These are phyloP conservation scores for Pseudonitzschia pungens DNA, from an alignment of 108 stramenopile genomes.

Conservation along the genomic window DNA sequence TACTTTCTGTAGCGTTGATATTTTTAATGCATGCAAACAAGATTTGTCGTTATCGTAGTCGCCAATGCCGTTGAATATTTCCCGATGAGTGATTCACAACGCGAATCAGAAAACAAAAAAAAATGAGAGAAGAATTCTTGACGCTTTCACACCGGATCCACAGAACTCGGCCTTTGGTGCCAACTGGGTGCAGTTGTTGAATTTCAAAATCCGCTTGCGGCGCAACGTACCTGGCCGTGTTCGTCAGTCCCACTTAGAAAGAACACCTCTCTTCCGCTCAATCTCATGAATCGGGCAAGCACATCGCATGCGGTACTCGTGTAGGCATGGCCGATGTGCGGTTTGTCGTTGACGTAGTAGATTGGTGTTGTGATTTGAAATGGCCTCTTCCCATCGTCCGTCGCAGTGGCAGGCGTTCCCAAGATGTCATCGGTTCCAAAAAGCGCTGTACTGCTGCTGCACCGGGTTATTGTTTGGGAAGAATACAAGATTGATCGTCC, in stretches of 20 bases:
- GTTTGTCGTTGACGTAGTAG: conserved; percentile 98
- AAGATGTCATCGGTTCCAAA: conserved; percentile 43
- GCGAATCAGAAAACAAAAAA: too few species aligned
- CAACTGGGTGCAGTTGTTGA: too few species aligned
- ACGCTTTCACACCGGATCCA: too few species aligned
- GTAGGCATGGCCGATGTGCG: conserved; percentile 99
- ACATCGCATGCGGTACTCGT: conserved; percentile 94
- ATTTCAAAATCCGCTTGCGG: not conserved
- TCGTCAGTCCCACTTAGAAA: conserved; percentile 98
- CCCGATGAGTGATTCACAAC: too few species aligned
- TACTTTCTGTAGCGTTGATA: conserved; percentile 68
- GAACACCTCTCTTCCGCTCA: conserved; percentile 86
- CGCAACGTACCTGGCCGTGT: conserved; percentile 83
- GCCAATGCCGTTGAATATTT: not conserved
- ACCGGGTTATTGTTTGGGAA: not conserved
- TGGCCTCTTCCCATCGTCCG: conserved; percentile 73
- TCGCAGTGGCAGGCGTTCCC: conserved; percentile 6
- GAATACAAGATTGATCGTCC: not conserved
- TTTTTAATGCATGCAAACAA: not conserved
- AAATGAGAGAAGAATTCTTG: too few species aligned
- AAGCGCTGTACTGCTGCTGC: not conserved
- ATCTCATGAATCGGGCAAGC: conserved; percentile 93
- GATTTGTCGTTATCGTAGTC: not conserved
- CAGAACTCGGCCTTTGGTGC: too few species aligned
- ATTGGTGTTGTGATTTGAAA: conserved; percentile 98